These are phyloP conservation scores for Phytopythium chamaehyphon DNA, from an alignment of 352 stramenopile genomes.

Conservation along the genomic window DNA sequence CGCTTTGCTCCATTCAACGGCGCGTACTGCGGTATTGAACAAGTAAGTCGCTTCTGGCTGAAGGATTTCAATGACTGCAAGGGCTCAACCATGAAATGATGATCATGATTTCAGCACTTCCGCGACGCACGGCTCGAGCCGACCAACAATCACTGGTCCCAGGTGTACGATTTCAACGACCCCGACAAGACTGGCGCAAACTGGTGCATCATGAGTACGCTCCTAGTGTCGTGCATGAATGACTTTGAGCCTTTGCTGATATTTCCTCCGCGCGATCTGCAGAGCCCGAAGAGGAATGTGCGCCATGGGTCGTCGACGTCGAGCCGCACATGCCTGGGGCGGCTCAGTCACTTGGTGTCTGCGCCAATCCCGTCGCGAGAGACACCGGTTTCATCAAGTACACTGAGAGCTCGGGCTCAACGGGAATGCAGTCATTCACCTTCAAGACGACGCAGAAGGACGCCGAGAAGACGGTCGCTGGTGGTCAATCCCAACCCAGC, in stretches of 20 bases:
- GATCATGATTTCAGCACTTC: slow-evolving; percentile 55
- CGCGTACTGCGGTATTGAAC: slow-evolving; percentile 65
- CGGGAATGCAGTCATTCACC: slow-evolving; percentile 58
- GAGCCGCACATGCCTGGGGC: slow-evolving; percentile 31
- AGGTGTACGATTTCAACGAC: slow-evolving; percentile 93
- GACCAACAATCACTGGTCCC: slow-evolving; percentile 88
- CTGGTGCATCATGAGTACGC: slow-evolving; percentile 62
- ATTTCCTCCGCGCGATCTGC: no score
- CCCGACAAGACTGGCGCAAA: slow-evolving; percentile 71
- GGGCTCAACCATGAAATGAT: not conserved
- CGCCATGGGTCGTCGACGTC: slow-evolving; percentile 52
- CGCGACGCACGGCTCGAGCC: slow-evolving; percentile 62
- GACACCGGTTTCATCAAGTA: slow-evolving; percentile 61
- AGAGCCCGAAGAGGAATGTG: slow-evolving; percentile 40
- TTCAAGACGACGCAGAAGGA: slow-evolving; percentile 60
- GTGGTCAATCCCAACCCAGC: no score
- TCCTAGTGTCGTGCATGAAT: not conserved
- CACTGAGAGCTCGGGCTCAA: slow-evolving; percentile 23
- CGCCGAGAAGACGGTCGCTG: slow-evolving; percentile 17
- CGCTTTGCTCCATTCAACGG: slow-evolving; percentile 88
- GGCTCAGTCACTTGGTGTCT: slow-evolving; percentile 27
- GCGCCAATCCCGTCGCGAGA: slow-evolving; percentile 56
- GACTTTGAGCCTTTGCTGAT: not conserved
- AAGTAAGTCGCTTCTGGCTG: slow-evolving; percentile 15
- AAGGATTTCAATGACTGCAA: not conserved